Percentiles rank a stretch among this genome's conserved stretches.
These are phyloP conservation scores for Monosporascus sp. DNA, from an alignment of 2,329 filamentous ascomycete genomes.

Conservation along the genomic window DNA sequence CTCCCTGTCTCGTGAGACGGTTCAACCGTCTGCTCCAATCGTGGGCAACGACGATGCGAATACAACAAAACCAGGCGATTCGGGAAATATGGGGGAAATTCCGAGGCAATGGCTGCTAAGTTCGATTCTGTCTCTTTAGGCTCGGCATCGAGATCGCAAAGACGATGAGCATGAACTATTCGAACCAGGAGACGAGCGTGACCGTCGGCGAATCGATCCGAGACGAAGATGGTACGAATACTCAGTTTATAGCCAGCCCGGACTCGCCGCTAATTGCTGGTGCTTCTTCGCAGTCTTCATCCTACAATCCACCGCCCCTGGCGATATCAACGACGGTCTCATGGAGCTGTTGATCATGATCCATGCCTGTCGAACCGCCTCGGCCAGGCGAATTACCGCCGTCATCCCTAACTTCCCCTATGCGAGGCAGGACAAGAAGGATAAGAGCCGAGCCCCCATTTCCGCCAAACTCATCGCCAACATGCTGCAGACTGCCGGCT, in stretches of 20 bases:
- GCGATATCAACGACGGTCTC: slow-evolving; percentile 94
- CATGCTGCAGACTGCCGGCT: slow-evolving; percentile 93
- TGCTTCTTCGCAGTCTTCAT: slow-evolving; percentile 64
- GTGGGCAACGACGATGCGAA: not conserved
- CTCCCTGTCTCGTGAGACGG: not conserved
- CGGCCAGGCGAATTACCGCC: slow-evolving; percentile 84
- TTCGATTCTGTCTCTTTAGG: slow-evolving; percentile 32
- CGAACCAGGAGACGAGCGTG: slow-evolving; percentile 82
- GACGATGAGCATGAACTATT: slow-evolving; percentile 77
- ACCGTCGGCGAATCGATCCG: slow-evolving; percentile 94
- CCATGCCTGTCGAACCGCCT: slow-evolving; percentile 70
- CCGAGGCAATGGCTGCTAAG: not conserved
- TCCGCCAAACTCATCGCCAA: slow-evolving; percentile 94
- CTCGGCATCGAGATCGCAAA: slow-evolving; percentile 73
- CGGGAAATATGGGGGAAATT: not conserved
- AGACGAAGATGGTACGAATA: slow-evolving; percentile 71
- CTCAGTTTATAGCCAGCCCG: slow-evolving; percentile 38
- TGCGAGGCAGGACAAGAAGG: slow-evolving; percentile 95
- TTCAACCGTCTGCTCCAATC: not conserved
- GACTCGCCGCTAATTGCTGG: slow-evolving; percentile 50
- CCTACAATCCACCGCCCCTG: slow-evolving; percentile 87
- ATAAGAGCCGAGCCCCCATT: slow-evolving; percentile 88
- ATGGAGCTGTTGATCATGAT: slow-evolving; percentile 99
- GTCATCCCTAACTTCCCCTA: slow-evolving; percentile 97
- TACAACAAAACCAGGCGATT: not conserved